Base-by-base conservation (phyloP, 371 early-diverging fungal species). In the Zychaea mexicana region DNA sequence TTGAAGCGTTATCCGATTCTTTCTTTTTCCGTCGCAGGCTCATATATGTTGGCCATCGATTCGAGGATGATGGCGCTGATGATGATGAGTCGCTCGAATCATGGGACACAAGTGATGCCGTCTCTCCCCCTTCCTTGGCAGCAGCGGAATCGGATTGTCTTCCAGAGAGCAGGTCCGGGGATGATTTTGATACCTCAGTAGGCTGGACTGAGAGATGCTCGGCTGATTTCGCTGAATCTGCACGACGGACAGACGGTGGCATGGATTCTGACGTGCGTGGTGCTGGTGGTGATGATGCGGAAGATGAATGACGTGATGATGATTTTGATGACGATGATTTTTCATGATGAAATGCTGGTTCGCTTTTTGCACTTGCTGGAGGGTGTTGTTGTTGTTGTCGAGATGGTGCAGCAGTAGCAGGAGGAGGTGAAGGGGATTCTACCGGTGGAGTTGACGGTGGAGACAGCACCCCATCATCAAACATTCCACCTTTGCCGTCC, bases 401-500 rank as follows among this genome's bases (percentile, higher is more conserved):
- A 12, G 52, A 2, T 22, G 17, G 39, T 12, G 45, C 13, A 26
- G 46, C 7, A 26, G 15, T 58, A n/a, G 42, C 13, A 0, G 39
- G 9, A 15, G 30, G 30, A 3, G 24, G 26, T 22, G 60, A 10
- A 6, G 47, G 19, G 13, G 27, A 19, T 46, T 24, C 27, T 5
- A n/a, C 38, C 9, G 38, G 38, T 36, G 38, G 38, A n/a, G n/a
- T n/a, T 36, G 38, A 15, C 38, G 38, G 15, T 36, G 38, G 38
- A 24, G 26, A 45, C 15, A 66, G 69, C 1, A 69, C 62, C n/a
- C 61, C 57, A 17, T 73, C 70, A 28, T 73, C 86, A 82, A 86
- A 88, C 17, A 90, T 84, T 2, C 88, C 90, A 36, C 90, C 90
- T 12, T 63, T 73, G 15, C 91, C 88, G 26, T 72, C 74, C 2